Evolutionary conservation across 148 eudicot genomes (phyloP).

Genomic region (Rhododendron henanense): DNA sequence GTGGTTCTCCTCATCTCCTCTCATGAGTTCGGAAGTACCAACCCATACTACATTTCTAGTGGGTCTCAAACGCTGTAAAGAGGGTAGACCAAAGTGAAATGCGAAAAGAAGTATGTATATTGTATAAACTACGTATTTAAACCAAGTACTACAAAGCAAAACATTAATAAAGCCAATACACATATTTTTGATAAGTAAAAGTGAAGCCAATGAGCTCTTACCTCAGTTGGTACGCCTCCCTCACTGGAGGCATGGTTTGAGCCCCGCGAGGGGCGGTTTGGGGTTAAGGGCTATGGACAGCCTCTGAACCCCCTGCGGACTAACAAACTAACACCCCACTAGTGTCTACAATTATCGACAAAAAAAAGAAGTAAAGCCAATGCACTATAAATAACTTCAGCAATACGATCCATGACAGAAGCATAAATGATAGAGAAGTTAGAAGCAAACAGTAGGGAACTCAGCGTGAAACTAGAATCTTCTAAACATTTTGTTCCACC

Average conservation of each 20-base stretch:
- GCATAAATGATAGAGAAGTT: not conserved
- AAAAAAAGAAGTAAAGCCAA: not conserved
- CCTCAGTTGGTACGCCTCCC: no score
- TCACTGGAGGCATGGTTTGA: no score
- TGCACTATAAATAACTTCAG: not conserved
- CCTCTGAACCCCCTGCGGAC: no score
- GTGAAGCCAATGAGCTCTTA: no score
- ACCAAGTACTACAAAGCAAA: not conserved
- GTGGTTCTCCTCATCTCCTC: not conserved
- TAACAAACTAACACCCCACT: no score
- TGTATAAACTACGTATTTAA: not conserved
- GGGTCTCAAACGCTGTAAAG: not conserved
- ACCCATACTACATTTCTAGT: not conserved
- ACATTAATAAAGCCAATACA: not conserved
- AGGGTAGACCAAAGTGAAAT: not conserved
- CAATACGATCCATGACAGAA: not conserved
- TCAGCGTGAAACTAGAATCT: not conserved
- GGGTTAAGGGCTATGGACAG: no score
- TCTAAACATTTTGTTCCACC: not conserved
- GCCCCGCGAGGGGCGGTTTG: no score
- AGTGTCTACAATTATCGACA: no score
- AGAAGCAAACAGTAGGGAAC: not conserved
- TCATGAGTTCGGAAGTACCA: not conserved
- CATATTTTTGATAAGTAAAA: no score
- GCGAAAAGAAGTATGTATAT: not conserved